Percentiles rank a stretch among this genome's conserved stretches.
phyloP scores from a whole-genome alignment of 768 basidiomycete species.

The Omphalotus guepiniiformis region DNA sequence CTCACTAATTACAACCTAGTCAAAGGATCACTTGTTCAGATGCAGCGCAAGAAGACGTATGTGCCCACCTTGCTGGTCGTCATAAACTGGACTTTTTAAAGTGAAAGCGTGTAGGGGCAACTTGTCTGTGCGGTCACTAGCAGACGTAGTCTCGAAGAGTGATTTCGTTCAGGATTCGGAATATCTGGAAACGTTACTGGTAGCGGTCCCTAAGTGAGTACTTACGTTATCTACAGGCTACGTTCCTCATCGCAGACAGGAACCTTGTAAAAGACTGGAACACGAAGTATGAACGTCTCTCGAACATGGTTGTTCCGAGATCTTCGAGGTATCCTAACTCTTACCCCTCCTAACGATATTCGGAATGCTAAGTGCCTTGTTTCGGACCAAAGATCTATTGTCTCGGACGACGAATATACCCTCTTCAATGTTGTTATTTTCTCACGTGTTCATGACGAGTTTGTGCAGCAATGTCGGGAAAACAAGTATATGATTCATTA shows the following conservation, averaged over 20 bases:
- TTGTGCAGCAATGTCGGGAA: conserved; percentile 90
- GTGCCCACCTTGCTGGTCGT: neutral
- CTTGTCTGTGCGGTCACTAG: conserved; percentile 84
- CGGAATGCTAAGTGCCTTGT: too few species aligned
- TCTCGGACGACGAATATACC: conserved; percentile 85
- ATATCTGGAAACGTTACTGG: conserved; percentile 87
- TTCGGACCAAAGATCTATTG: conserved; percentile 75
- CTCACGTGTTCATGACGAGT: conserved; percentile 87
- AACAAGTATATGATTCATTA: conserved; percentile 62
- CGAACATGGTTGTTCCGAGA: conserved; percentile 89
- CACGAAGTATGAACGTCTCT: conserved; percentile 80
- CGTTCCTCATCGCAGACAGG: conserved; percentile 41
- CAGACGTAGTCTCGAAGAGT: conserved; percentile 77
- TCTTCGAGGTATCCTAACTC: conserved; percentile 68
- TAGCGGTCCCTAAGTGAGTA: conserved; percentile 89
- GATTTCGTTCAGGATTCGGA: conserved; percentile 88
- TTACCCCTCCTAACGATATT: conserved; percentile 1
- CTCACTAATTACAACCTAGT: conserved; percentile 88
- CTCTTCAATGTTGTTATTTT: conserved; percentile 87
- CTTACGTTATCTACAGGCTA: conserved; percentile 16
- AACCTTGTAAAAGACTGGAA: conserved; percentile 83
- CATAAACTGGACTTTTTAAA: neutral
- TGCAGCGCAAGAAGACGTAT: conserved; percentile 94
- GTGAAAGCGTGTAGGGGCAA: conserved; percentile 63
- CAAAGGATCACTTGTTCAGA: conserved; percentile 86